Conservation (phyloP, 2,329 filamentous ascomycete species). For the Phialophora expanda region DNA sequence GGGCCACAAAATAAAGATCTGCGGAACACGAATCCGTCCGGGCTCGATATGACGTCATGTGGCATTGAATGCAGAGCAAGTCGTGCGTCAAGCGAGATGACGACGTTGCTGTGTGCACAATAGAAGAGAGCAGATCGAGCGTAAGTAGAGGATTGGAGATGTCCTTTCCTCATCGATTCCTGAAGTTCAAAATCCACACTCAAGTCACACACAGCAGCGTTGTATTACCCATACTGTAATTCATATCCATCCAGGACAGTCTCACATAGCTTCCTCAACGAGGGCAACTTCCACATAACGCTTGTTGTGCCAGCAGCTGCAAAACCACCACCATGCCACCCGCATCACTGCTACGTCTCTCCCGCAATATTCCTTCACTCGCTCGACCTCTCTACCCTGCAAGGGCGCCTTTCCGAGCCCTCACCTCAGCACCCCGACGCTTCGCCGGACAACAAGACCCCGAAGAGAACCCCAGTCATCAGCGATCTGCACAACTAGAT, state of each 20-base stretch:
- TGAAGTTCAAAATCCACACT: background rate
- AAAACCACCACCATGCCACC: constrained; percentile 4
- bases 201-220: background rate
- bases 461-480: constrained; percentile 24
- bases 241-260: background rate
- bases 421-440: constrained; percentile 20
- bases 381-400: constrained; percentile 3
- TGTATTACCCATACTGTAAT: background rate
- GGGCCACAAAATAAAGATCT: background rate
- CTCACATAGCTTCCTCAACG: background rate
- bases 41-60: background rate
- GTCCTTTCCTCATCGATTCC: background rate
- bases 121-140: background rate
- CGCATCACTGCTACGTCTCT: constrained; percentile 7
- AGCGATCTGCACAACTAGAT: constrained; percentile 46
- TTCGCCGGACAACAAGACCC: constrained; percentile 25
- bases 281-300: background rate
- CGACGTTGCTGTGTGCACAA: background rate
- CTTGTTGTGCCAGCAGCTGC: background rate
- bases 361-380: constrained; percentile 3
- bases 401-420: constrained; percentile 20
- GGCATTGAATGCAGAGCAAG: background rate
- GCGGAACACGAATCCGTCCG: background rate
- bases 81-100: constrained; percentile 2
- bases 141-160: background rate